These are phyloP conservation scores for Raphanus raphanistrum DNA, from an alignment of 345 rosid species.

Conservation along the genomic window DNA sequence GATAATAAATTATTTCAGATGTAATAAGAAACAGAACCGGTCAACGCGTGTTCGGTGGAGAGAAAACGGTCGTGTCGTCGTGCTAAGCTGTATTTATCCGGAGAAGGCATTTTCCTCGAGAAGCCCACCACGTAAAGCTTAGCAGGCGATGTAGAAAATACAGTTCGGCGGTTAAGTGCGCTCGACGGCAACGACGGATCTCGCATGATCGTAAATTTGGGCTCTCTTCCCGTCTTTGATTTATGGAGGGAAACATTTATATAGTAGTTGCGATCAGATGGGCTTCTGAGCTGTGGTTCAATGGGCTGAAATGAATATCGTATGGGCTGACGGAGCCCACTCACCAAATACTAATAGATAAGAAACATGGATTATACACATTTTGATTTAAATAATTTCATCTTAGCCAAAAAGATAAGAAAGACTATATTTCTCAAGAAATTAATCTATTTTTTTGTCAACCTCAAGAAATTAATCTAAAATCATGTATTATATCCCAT, in stretches of 20 bases:
- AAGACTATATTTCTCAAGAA: neutral
- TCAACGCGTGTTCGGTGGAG: constrained; percentile 30
- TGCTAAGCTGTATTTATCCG: neutral
- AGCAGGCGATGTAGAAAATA: neutral
- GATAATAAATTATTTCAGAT: constrained; percentile 16
- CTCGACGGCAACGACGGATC: neutral
- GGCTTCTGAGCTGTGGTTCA: no score
- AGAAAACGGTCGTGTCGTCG: constrained; percentile 24
- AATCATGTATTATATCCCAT: neutral
- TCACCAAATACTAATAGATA: neutral
- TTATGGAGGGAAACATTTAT: neutral
- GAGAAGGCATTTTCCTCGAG: neutral
- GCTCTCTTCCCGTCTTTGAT: neutral
- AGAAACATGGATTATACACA: neutral
- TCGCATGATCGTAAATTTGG: neutral
- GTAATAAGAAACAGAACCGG: neutral
- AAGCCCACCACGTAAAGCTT: neutral
- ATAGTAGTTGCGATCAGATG: no score
- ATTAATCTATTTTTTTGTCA: neutral
- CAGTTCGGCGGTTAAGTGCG: neutral
- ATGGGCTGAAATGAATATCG: no score
- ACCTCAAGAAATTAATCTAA: neutral
- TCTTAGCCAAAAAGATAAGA: neutral
- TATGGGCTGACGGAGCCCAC: no score
- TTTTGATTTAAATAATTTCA: no score